Evolutionary conservation across 164 flowering plant species (phyloP).

Genomic region (Santalum album): DNA sequence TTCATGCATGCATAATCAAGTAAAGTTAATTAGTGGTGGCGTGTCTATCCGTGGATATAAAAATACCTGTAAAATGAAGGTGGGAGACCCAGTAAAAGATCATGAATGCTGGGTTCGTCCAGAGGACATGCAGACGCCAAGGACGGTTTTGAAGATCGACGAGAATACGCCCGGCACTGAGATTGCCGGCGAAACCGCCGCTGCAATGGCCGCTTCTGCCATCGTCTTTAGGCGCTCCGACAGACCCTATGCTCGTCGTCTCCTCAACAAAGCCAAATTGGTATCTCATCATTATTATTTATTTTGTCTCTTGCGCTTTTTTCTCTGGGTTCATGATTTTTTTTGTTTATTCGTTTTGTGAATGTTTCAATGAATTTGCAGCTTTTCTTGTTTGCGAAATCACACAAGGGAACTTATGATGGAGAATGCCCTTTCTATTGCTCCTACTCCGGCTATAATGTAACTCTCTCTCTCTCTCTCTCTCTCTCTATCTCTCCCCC

Average conservation of each 20-base stretch:
- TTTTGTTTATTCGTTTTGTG: background rate
- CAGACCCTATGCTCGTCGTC: conserved; percentile 42
- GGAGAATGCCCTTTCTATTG: conserved; percentile 97
- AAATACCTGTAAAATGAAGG: conserved; percentile 40
- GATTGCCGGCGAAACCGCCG: conserved; percentile 86
- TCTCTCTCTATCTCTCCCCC: background rate
- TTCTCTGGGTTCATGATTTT: background rate
- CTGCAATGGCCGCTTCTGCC: conserved; percentile 85
- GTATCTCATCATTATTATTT: conserved; percentile 19
- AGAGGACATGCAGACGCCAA: conserved; percentile 72
- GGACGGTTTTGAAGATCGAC: conserved; percentile 54
- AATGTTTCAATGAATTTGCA: too few species aligned
- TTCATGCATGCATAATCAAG: too few species aligned
- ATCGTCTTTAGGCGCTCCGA: conserved; percentile 46
- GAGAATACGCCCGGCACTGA: conserved; percentile 59
- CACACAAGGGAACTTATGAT: conserved; percentile 62
- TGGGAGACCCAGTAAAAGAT: conserved; percentile 70
- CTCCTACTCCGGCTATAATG: conserved; percentile 85
- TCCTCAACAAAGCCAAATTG: conserved; percentile 72
- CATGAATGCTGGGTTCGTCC: conserved; percentile 87
- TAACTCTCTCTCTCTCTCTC: conserved; percentile 14
- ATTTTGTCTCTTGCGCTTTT: background rate
- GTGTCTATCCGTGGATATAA: background rate
- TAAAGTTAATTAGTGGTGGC: too few species aligned
- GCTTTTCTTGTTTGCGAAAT: conserved; percentile 65